Evolutionary conservation across 2,329 filamentous ascomycete species (phyloP).

Genomic region (Cercospora nicotianae): DNA sequence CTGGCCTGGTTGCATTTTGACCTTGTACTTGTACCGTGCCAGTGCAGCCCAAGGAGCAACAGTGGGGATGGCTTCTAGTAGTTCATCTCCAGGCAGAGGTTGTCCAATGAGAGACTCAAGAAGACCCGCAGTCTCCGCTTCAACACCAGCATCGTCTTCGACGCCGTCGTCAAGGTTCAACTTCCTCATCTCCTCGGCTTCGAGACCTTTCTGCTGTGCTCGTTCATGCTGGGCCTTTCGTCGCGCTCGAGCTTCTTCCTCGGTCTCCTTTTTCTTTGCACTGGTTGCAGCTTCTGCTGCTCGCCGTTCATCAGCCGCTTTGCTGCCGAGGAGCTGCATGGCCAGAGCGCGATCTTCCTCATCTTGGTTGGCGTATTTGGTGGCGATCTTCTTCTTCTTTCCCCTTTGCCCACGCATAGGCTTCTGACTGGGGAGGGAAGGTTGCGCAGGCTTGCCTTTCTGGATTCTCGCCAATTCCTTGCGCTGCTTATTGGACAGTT

Average conservation of each 20-base stretch:
- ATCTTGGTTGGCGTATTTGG: conserved; percentile 91
- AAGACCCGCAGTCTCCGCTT: conserved; percentile 49
- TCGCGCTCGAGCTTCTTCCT: conserved; percentile 68
- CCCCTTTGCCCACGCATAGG: conserved; percentile 67
- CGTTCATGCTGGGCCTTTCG: conserved; percentile 77
- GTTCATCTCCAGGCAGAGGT: conserved; percentile 78
- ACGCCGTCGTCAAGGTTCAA: conserved; percentile 60
- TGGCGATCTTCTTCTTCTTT: conserved; percentile 83
- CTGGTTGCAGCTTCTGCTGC: conserved; percentile 62
- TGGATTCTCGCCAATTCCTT: conserved; percentile 21
- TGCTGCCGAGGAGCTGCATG: conserved; percentile 81
- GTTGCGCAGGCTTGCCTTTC: conserved; percentile 23
- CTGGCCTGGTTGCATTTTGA: conserved; percentile 85
- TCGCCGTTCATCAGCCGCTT: conserved; percentile 64
- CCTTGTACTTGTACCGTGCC: conserved; percentile 82
- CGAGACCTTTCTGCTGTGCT: conserved; percentile 71
- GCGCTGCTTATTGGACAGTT: conserved; percentile 42
- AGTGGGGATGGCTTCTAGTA: conserved; percentile 64
- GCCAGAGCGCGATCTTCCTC: conserved; percentile 86
- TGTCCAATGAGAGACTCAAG: conserved; percentile 75
- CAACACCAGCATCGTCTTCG: conserved; percentile 38
- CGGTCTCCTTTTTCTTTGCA: conserved; percentile 63
- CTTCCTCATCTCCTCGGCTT: conserved; percentile 69
- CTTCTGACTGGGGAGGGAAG: conserved; percentile 21
- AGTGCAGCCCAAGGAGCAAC: conserved; percentile 65